Evolutionary conservation across 495 filamentous ascomycete genomes (phyloP).

Genomic region (Penicillium robsamsonii): DNA sequence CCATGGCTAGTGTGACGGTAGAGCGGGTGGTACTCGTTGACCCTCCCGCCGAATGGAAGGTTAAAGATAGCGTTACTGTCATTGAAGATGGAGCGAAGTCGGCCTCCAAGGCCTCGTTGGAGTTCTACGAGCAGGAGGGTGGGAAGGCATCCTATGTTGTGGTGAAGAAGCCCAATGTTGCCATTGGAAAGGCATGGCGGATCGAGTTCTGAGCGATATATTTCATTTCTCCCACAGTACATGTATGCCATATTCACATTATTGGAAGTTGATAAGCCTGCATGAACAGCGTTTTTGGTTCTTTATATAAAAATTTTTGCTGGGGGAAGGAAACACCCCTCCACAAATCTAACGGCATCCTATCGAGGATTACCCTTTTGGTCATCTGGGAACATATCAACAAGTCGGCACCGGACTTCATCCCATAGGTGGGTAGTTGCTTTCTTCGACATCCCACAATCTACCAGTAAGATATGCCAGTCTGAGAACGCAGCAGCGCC

Average conservation of each 20-base stretch:
- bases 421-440: slow-evolving; percentile 1
- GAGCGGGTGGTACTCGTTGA: slow-evolving; percentile 82
- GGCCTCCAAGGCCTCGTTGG: slow-evolving; percentile 52
- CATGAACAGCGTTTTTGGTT: slow-evolving; percentile 5
- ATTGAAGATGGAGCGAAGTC: slow-evolving; percentile 65
- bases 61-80: slow-evolving; percentile 63
- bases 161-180: slow-evolving; percentile 73
- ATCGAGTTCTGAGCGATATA: slow-evolving; percentile 56
- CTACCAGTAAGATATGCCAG: too few relatives aligned
- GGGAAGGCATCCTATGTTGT: slow-evolving; percentile 76
- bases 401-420: neutral
- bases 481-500: too few relatives aligned
- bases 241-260: slow-evolving; percentile 19
- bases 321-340: neutral
- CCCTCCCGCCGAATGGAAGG: slow-evolving; percentile 69
- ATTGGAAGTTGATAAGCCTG: slow-evolving; percentile 7
- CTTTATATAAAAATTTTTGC: neutral
- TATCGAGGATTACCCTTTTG: neutral
- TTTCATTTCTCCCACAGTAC: slow-evolving; percentile 5
- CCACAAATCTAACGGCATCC: neutral
- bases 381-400: neutral
- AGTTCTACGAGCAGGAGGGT: slow-evolving; percentile 56
- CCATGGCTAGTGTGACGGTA: slow-evolving; percentile 71
- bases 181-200: slow-evolving; percentile 78
- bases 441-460: neutral